These are phyloP conservation scores for Triticum aestivum DNA, from an alignment of 176 grass and related monocot genomes.

Conservation along the genomic window IWGSC_CS_RefSeq_v2.1 NC_057814.1:303885657-303886156, in stretches of 20 bases:
- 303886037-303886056: constrained; percentile 51
- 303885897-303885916: constrained; percentile 33
- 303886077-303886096: constrained; percentile 58
- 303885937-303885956: constrained; percentile 93
- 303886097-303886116: constrained; percentile 38
- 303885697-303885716: constrained; percentile 43
- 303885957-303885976: constrained; percentile 97
- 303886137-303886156: constrained; percentile 37
- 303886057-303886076: constrained; percentile 48
- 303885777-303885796: constrained; percentile 56
- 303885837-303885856: constrained; percentile 48
- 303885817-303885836: constrained; percentile 36
- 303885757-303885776: constrained; percentile 45
- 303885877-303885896: constrained; percentile 49
- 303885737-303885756: constrained; percentile 50
- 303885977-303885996: constrained; percentile 85
- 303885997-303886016: constrained; percentile 90
- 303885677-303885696: constrained; percentile 35
- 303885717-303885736: constrained; percentile 49
- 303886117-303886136: constrained; percentile 31
- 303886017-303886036: constrained; percentile 49
- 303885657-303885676: constrained; percentile 53
- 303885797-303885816: constrained; percentile 43
- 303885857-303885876: constrained; percentile 34
- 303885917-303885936: constrained; percentile 51